phyloP scores from a whole-genome alignment of 2,329 filamentous ascomycete species.

The Colletotrichum plurivorum region DNA sequence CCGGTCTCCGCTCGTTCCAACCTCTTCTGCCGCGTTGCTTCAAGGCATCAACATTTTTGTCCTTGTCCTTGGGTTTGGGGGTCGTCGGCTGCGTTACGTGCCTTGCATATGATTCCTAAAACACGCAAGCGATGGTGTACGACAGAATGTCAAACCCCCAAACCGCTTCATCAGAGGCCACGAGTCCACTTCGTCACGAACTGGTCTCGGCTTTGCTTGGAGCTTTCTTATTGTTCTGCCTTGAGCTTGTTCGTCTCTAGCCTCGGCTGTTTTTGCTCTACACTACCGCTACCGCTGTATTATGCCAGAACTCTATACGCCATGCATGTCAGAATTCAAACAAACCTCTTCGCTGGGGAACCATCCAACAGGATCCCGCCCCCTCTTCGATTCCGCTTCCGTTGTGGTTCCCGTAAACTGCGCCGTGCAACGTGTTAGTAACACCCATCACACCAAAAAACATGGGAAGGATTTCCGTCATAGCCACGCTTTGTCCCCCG shows the following conservation, averaged over 20 bases:
- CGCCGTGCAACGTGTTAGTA: too few species aligned
- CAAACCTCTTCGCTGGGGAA: background rate
- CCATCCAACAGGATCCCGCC: background rate
- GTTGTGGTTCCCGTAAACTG: too few species aligned
- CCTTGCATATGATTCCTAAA: background rate
- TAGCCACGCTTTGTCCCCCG: too few species aligned
- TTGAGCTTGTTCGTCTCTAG: constrained; percentile 22
- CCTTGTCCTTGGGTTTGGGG: background rate
- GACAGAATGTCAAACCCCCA: background rate
- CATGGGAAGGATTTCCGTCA: too few species aligned
- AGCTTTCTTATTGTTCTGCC: constrained; percentile 20
- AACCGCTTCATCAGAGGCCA: constrained; percentile 9
- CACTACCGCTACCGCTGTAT: too few species aligned
- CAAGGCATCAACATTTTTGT: constrained; percentile 39
- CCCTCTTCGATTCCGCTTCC: too few species aligned
- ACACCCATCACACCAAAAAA: too few species aligned
- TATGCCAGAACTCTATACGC: background rate
- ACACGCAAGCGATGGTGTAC: background rate
- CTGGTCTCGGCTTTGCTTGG: background rate
- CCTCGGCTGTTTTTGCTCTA: constrained; percentile 1
- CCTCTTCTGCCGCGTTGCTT: constrained; percentile 22
- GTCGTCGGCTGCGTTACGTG: background rate
- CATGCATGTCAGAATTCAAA: constrained; percentile 25
- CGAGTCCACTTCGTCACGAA: constrained; percentile 34
- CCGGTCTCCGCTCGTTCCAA: constrained; percentile 30